Percentiles rank a stretch among this genome's conserved stretches.
Evolutionary conservation across 257 asterid genomes (phyloP).

Genomic region (Jaltomata sinuosa): DNA sequence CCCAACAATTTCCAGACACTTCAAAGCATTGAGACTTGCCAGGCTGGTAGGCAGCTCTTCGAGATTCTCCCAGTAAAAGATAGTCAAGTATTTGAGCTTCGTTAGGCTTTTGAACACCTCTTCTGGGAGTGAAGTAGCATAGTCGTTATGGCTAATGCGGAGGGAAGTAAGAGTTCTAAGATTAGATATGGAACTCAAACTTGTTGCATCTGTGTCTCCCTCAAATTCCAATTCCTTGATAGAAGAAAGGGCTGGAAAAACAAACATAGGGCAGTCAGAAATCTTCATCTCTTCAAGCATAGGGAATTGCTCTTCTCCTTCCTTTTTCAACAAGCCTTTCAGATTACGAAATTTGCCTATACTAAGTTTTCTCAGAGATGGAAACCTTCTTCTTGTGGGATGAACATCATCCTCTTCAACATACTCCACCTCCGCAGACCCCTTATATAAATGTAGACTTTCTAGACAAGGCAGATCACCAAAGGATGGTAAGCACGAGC

Average conservation of each 20-base stretch:
- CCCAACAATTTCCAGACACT: rapidly evolving
- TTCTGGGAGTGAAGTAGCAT: not conserved
- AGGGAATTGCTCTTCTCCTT: not conserved
- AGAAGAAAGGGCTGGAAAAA: not conserved
- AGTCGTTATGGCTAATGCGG: rapidly evolving
- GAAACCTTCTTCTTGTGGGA: not conserved
- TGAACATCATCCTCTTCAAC: not conserved
- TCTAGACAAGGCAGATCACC: not conserved
- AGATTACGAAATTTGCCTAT: not conserved
- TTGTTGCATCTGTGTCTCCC: not conserved
- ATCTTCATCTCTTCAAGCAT: not conserved
- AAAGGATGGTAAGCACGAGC: not conserved
- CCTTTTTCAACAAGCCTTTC: not conserved
- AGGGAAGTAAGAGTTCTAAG: not conserved
- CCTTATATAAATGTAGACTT: rapidly evolving
- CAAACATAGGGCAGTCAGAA: rapidly evolving
- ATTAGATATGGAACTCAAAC: not conserved
- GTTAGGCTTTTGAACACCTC: not conserved
- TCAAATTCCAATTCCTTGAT: not conserved
- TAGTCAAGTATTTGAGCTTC: not conserved
- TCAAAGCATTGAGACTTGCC: not conserved
- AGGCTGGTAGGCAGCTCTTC: not conserved
- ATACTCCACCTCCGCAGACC: not conserved
- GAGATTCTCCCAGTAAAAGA: rapidly evolving
- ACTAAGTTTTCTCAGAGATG: not conserved